These are phyloP conservation scores for Cordyceps javanica DNA, from an alignment of 2,329 filamentous ascomycete species.

Conservation along the genomic window DNA sequence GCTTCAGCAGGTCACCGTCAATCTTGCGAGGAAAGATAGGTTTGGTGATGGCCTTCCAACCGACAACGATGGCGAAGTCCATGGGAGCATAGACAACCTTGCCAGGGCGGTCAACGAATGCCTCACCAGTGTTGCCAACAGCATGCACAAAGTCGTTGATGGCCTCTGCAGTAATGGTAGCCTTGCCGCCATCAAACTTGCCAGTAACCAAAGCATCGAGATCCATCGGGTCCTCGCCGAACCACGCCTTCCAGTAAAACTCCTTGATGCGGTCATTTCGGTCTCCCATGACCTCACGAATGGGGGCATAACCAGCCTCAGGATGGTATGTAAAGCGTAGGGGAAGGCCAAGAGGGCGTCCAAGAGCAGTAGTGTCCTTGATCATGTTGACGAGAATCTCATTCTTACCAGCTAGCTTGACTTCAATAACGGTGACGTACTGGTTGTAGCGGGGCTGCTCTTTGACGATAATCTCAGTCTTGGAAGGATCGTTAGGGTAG, in stretches of 20 bases:
- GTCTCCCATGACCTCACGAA: constrained; percentile 90
- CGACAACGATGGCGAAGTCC: constrained; percentile 98
- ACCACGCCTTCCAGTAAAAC: constrained; percentile 98
- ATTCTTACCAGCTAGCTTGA: constrained; percentile 66
- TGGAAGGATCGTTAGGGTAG: constrained; percentile 72
- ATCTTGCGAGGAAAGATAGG: constrained; percentile 97
- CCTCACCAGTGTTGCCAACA: constrained; percentile 94
- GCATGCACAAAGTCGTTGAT: constrained; percentile 99
- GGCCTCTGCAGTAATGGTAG: constrained; percentile 81
- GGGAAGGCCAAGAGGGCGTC: constrained; percentile 73
- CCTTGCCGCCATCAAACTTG: constrained; percentile 82
- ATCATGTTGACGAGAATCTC: constrained; percentile 86
- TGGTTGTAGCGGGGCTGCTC: constrained; percentile 84
- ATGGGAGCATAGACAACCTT: constrained; percentile 94
- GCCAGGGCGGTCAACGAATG: constrained; percentile 90
- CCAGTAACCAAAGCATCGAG: constrained; percentile 81
- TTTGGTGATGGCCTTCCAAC: constrained; percentile 99
- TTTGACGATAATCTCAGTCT: constrained; percentile 79
- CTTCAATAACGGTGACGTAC: constrained; percentile 81
- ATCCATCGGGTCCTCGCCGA: constrained; percentile 76
- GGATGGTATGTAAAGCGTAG: constrained; percentile 91
- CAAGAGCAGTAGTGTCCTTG: constrained; percentile 84
- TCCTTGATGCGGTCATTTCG: constrained; percentile 98
- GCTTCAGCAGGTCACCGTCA: constrained; percentile 90
- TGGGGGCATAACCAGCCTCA: constrained; percentile 94